Conservation (phyloP, 108 stramenopile genomes). For the Cyclotella cryptica region DNA sequence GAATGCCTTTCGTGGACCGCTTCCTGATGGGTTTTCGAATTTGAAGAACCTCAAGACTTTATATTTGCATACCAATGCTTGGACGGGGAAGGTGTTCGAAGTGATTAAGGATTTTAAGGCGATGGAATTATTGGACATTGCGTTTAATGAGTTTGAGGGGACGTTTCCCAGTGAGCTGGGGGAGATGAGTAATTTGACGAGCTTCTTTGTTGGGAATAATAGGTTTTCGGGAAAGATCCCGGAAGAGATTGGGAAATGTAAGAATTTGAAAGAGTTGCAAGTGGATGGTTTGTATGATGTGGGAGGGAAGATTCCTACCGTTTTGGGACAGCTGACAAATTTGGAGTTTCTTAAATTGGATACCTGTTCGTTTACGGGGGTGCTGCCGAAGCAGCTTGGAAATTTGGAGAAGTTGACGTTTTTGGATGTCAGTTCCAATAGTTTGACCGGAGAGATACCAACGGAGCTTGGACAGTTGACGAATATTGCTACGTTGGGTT, state of each 20-base stretch:
- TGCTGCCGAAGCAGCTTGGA: slow-evolving; percentile 60
- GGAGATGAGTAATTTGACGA: slow-evolving; percentile 37
- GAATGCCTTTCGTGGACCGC: slow-evolving; percentile 39
- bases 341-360: slow-evolving; percentile 62
- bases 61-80: slow-evolving; percentile 51
- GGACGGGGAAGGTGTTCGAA: slow-evolving; percentile 40
- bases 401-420: slow-evolving; percentile 45
- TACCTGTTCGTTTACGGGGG: slow-evolving; percentile 38
- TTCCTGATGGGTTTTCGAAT: slow-evolving; percentile 38
- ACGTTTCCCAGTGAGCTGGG: slow-evolving; percentile 56
- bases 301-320: slow-evolving; percentile 64
- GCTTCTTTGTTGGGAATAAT: slow-evolving; percentile 45
- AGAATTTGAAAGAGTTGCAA: slow-evolving; percentile 53
- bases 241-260: slow-evolving; percentile 50
- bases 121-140: slow-evolving; percentile 50
- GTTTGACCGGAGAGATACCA: slow-evolving; percentile 49
- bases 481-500: slow-evolving; percentile 45
- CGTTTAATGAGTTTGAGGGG: slow-evolving; percentile 51
- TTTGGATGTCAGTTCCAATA: slow-evolving; percentile 59
- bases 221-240: slow-evolving; percentile 56
- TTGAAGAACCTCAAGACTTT: slow-evolving; percentile 50
- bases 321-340: slow-evolving; percentile 59
- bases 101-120: slow-evolving; percentile 37
- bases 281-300: slow-evolving; percentile 30
- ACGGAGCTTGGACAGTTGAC: slow-evolving; percentile 51